Percentiles rank a stretch among this genome's conserved stretches.
These are phyloP conservation scores for Elongisporangium prolatum DNA, from an alignment of 352 stramenopile species.

Conservation along the genomic window DNA sequence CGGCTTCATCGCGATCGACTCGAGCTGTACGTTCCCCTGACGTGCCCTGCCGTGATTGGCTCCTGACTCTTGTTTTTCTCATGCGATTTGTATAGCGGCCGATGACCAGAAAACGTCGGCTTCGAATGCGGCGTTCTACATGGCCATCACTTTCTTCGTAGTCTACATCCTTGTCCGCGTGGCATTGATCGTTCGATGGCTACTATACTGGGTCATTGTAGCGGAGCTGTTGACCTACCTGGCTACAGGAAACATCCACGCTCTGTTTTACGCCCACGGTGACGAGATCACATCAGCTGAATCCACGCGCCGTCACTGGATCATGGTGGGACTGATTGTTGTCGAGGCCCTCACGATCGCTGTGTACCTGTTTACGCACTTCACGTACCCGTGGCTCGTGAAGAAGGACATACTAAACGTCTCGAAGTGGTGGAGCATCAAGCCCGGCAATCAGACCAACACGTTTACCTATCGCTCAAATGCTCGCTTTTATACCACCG, in stretches of 20 bases:
- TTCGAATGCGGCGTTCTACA: conserved; percentile 48
- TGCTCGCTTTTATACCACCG: conserved; percentile 37
- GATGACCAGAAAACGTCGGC: conserved; percentile 14
- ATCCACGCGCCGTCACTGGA: conserved; percentile 19
- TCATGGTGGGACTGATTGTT: conserved; percentile 23
- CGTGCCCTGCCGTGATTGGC: not conserved
- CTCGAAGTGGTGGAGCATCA: conserved; percentile 43
- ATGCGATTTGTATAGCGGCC: not conserved
- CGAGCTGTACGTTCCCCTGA: conserved; percentile 13
- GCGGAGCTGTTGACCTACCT: conserved; percentile 52
- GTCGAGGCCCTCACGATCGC: conserved; percentile 45
- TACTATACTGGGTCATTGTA: conserved; percentile 81
- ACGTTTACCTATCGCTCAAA: conserved; percentile 42
- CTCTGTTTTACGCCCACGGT: conserved; percentile 35
- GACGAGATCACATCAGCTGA: conserved; percentile 23
- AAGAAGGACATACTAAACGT: conserved; percentile 37
- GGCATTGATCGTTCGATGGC: conserved; percentile 72
- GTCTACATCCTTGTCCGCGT: conserved; percentile 70
- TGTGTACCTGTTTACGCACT: conserved; percentile 61
- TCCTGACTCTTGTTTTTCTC: conserved; percentile 1
- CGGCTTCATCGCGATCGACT: conserved; percentile 22
- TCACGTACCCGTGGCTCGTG: conserved; percentile 57
- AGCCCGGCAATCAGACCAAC: conserved; percentile 36
- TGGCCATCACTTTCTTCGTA: conserved; percentile 32
- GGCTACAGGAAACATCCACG: conserved; percentile 38